These are phyloP conservation scores for Cercophora newfieldiana DNA, from an alignment of 495 filamentous ascomycete species.

Conservation along the genomic window DNA sequence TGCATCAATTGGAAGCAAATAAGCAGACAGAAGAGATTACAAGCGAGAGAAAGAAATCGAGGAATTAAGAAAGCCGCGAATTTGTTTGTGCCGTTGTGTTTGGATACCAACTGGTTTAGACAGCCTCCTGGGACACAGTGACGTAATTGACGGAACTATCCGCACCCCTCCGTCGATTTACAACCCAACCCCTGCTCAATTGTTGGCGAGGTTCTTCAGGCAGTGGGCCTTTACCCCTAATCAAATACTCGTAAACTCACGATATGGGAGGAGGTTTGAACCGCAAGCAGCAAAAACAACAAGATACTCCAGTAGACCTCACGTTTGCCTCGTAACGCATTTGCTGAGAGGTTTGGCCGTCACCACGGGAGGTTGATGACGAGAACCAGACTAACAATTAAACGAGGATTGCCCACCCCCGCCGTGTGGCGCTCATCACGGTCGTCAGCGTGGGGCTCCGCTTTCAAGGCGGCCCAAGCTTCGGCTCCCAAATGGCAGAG, in stretches of 20 bases:
- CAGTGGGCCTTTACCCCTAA: no score
- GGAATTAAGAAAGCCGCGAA: no score
- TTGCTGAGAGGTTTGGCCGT: not conserved
- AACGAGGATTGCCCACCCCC: not conserved
- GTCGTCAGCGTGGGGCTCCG: not conserved
- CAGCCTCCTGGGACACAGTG: not conserved
- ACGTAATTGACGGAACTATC: slow-evolving; percentile 15
- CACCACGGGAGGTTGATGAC: not conserved
- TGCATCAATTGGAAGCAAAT: not conserved
- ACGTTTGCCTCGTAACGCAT: not conserved
- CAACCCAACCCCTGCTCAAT: no score
- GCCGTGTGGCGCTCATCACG: not conserved
- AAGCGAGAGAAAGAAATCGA: not conserved
- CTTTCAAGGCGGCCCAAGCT: slow-evolving; percentile 19
- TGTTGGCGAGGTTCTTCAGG: no score
- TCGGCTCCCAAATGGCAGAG: slow-evolving; percentile 16
- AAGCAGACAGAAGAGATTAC: not conserved
- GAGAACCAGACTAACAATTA: no score
- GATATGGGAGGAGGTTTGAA: no score
- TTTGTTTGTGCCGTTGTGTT: not conserved
- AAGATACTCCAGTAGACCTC: no score
- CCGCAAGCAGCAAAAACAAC: no score
- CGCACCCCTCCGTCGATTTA: no score
- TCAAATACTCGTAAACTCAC: no score
- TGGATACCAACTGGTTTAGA: not conserved